Evolutionary conservation across 805 yeast species (phyloP), one percentile per base, ranked within the genome.

Genomic region (Ogataea paradorogensis): DNA sequence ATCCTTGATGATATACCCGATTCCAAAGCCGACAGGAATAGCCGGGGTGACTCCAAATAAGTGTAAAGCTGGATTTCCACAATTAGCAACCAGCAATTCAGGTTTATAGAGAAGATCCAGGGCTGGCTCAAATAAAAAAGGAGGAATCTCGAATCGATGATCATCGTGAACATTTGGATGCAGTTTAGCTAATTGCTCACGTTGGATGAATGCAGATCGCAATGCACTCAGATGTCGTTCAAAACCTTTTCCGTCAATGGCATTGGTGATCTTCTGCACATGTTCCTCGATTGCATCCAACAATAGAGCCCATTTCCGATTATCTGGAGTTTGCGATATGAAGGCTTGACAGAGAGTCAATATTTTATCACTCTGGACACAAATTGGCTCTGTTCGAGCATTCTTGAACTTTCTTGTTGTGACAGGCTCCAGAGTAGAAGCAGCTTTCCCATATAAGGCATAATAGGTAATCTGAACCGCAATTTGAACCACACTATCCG

Each of bases 141-240:
- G 65, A 1, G 79, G 76, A 7, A 66, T 46, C 15, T 50, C 54
- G 10, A 61, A 38, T 7, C 38, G 42, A 11, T 53, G 43, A n/a
- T 60, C 62, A 5, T 42, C 47, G 4, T 71, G 69, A 23, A 71
- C 58, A 36, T 67, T 64, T 4, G 74, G 69, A 43, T 75, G 71
- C n/a, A 75, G 33, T 9, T 59, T 52, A 49, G 72, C 71, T 46
- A 80, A 62, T 9, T 63, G 49, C 5, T 73, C 75, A 28, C 70
- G 62, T 51, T 73, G 75, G 23, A 74, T 64, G 35, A 74, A 78
- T 1, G 76, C 70, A 25, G 81, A 78, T 32, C 77, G 69, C 32
- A 84, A 62, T 0, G 89, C 82, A 48, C 76, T 74, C 48, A 82
- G 66, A 61, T 84, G 91, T 47, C 87, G 72, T 55, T 82, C 90